These are phyloP conservation scores for Urostyla sp. DNA, from an alignment of 73 alveolate species.

Conservation along the genomic window DNA sequence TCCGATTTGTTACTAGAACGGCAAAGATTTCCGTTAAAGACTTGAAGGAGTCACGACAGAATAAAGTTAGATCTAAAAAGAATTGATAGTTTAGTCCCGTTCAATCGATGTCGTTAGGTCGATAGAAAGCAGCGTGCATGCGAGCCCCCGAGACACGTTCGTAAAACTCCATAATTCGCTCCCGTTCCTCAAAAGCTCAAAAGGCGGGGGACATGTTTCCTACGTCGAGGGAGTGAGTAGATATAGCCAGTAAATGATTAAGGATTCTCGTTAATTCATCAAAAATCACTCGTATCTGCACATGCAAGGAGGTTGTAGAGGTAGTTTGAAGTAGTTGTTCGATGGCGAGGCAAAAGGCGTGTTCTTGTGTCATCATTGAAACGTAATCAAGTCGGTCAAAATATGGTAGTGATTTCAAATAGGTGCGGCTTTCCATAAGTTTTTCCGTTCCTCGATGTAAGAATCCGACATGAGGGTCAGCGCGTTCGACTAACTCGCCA, in stretches of 20 bases:
- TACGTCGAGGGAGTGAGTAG: conserved; percentile 67
- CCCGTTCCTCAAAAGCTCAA: conserved; percentile 74
- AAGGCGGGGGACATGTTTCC: conserved; percentile 65
- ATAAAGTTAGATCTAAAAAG: conserved; percentile 30
- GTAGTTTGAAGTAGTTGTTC: conserved; percentile 29
- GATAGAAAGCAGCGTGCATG: conserved; percentile 73
- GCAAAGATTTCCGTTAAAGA: conserved; percentile 52
- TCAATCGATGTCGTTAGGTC: conserved; percentile 67
- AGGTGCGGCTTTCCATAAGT: conserved; percentile 44
- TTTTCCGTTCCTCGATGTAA: conserved; percentile 72
- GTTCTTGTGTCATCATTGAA: conserved; percentile 58
- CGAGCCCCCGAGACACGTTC: conserved; percentile 74
- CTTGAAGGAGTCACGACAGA: conserved; percentile 39
- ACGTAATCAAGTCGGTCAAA: conserved; percentile 50
- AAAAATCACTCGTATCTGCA: conserved; percentile 51
- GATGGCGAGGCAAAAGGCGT: conserved; percentile 57
- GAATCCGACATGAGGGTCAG: conserved; percentile 68
- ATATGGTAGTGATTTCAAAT: conserved; percentile 64
- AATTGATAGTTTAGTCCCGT: conserved; percentile 48
- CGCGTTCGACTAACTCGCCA: conserved; percentile 67
- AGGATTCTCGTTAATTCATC: conserved; percentile 61
- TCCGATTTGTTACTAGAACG: conserved; percentile 32
- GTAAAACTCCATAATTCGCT: conserved; percentile 69
- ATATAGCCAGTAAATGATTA: conserved; percentile 56
- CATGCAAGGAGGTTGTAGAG: conserved; percentile 41